phyloP scores from a whole-genome alignment of 495 filamentous ascomycete genomes.

The Neurospora sp. region DNA sequence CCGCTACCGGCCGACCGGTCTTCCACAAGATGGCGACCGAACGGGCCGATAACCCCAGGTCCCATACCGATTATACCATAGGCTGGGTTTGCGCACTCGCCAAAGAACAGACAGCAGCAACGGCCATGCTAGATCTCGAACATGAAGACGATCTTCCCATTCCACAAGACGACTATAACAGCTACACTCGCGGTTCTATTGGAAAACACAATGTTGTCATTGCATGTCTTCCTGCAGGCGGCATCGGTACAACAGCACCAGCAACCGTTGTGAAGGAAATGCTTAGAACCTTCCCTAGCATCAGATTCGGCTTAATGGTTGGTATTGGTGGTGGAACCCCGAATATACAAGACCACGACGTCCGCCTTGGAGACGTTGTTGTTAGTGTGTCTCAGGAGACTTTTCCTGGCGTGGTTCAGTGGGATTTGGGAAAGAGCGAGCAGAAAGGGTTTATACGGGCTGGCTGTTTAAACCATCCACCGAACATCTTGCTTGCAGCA shows the following conservation, averaged over 20 bases:
- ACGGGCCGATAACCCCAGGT: background rate
- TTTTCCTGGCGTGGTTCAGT: background rate
- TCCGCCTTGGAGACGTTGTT: background rate
- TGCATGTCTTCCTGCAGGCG: constrained; percentile 24
- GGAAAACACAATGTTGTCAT: constrained; percentile 36
- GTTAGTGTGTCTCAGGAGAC: background rate
- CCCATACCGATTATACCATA: background rate
- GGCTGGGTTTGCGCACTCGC: background rate
- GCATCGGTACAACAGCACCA: constrained; percentile 25
- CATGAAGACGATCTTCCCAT: background rate
- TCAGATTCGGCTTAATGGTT: constrained; percentile 36
- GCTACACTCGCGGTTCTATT: constrained; percentile 33
- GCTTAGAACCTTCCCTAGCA: constrained; percentile 28
- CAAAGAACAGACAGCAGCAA: background rate
- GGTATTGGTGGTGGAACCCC: constrained; percentile 27
- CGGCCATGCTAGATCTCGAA: background rate
- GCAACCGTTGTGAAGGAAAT: constrained; percentile 23
- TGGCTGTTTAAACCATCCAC: background rate
- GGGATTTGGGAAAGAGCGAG: background rate
- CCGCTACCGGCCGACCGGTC: background rate
- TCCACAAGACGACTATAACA: constrained; percentile 6
- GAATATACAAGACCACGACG: background rate
- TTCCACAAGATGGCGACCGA: background rate
- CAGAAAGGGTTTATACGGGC: background rate
- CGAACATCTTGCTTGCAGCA: background rate